Percentiles rank a stretch among this genome's conserved stretches.
Conservation (phyloP, 495 filamentous ascomycete species). For the Penicillium manginii region DNA sequence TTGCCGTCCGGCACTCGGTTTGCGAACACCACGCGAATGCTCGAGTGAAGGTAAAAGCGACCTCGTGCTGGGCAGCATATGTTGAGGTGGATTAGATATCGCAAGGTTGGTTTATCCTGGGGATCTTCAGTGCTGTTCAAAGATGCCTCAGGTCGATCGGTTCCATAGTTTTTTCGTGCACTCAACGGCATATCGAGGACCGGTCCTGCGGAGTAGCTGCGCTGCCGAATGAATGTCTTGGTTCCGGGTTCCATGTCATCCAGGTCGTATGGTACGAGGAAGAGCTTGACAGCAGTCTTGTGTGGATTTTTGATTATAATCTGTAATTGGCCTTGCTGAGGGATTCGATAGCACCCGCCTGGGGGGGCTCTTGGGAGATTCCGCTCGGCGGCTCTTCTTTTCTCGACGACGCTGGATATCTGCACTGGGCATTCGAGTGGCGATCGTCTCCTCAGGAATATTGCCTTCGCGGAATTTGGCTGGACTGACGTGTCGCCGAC, state of each 20-base stretch:
- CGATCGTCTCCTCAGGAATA: slow-evolving; percentile 13
- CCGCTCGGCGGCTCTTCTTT: slow-evolving; percentile 63
- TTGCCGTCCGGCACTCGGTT: slow-evolving; percentile 98
- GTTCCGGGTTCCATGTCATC: slow-evolving; percentile 93
- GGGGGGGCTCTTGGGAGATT: slow-evolving; percentile 72
- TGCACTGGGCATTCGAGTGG: slow-evolving; percentile 19
- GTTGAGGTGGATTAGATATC: slow-evolving; percentile 93
- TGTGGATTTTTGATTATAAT: slow-evolving; percentile 97
- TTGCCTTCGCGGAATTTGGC: slow-evolving; percentile 31
- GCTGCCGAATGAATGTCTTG: slow-evolving; percentile 95
- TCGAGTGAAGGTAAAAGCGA: slow-evolving; percentile 89
- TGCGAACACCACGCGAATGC: slow-evolving; percentile 92
- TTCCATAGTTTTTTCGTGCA: slow-evolving; percentile 54
- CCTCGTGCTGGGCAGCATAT: slow-evolving; percentile 87
- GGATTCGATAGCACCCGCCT: slow-evolving; percentile 91
- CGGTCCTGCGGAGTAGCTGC: slow-evolving; percentile 88
- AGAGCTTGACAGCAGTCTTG: slow-evolving; percentile 94
- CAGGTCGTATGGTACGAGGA: slow-evolving; percentile 93
- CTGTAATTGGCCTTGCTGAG: slow-evolving; percentile 92
- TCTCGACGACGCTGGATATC: slow-evolving; percentile 41
- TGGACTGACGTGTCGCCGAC: slow-evolving; percentile 52
- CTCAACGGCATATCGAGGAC: slow-evolving; percentile 71
- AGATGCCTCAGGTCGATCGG: slow-evolving; percentile 45
- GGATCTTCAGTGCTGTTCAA: slow-evolving; percentile 46
- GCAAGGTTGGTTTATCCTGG: slow-evolving; percentile 75